Evolutionary conservation across 306 rosid genomes (phyloP).

Genomic region (Delonix regia): DNA sequence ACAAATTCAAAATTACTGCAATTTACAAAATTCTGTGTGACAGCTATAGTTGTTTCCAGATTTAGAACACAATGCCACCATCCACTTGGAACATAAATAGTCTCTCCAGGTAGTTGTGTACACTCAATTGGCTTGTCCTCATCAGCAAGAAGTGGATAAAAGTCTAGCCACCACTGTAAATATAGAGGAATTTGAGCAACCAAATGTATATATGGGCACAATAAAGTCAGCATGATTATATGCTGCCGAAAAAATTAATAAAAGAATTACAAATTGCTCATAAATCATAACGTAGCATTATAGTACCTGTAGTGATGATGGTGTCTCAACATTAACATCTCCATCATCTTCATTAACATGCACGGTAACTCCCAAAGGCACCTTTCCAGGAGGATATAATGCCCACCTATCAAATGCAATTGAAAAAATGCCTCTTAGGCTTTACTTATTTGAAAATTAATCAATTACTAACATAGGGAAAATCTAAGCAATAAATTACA

Average conservation of each 20-base stretch:
- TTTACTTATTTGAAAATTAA: conserved; percentile 33
- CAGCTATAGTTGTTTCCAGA: conserved; percentile 90
- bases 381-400: conserved; percentile 96
- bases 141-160: conserved; percentile 96
- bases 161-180: conserved; percentile 97
- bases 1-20: conserved; percentile 86
- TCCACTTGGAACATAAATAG: conserved; percentile 96
- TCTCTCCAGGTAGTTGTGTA: conserved; percentile 96
- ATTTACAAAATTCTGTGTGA: conserved; percentile 93
- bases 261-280: conserved; percentile 24
- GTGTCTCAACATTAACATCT: conserved; percentile 83
- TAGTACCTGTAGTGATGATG: conserved; percentile 88
- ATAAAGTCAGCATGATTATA: conserved; percentile 20
- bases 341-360: conserved; percentile 96
- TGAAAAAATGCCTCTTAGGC: conserved; percentile 31
- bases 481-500: conserved; percentile 7
- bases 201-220: conserved; percentile 26
- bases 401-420: conserved; percentile 82
- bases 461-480: conserved; percentile 13
- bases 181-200: conserved; percentile 34
- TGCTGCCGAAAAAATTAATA: conserved; percentile 17
- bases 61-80: conserved; percentile 99
- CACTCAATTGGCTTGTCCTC: conserved; percentile 98
- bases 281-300: conserved; percentile 20
- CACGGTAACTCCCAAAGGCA: conserved; percentile 91